phyloP scores from a whole-genome alignment of 305 asterid species.

The Plantago lanceolata region DNA sequence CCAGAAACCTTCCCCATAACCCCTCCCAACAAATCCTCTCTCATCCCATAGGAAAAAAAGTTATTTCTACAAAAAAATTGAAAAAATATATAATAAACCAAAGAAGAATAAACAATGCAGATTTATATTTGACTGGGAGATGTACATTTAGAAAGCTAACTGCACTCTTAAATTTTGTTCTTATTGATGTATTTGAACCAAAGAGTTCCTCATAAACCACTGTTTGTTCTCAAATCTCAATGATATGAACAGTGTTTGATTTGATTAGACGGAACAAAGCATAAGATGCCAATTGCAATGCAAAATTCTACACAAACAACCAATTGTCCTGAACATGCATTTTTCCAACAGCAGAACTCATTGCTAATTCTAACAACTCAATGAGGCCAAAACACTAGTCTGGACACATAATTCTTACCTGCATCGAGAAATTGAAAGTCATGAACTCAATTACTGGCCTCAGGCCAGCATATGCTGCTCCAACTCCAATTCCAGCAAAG shows the following conservation, averaged over 20 bases:
- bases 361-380: neutral
- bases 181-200: constrained; percentile 5
- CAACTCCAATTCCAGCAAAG: constrained; percentile 82
- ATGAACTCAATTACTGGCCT: constrained; percentile 74
- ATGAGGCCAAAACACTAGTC: constrained; percentile 14
- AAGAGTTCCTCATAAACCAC: neutral
- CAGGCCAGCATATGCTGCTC: constrained; percentile 78
- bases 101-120: neutral
- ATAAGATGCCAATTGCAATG: neutral
- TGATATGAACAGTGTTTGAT: too few species aligned
- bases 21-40: neutral
- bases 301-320: neutral
- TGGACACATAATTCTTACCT: constrained; percentile 41
- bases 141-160: constrained; percentile 1
- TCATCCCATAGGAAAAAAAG: neutral
- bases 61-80: constrained; percentile 7
- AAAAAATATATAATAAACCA: too few species aligned
- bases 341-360: neutral
- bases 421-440: constrained; percentile 86
- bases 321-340: constrained; percentile 1
- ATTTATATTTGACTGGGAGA: constrained; percentile 1
- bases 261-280: neutral
- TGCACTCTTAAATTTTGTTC: constrained; percentile 7
- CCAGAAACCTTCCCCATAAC: constrained; percentile 1
- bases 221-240: neutral